These are phyloP conservation scores for Tilletia walkeri DNA, from an alignment of 1,284 basidiomycete genomes.

Conservation along the genomic window DNA sequence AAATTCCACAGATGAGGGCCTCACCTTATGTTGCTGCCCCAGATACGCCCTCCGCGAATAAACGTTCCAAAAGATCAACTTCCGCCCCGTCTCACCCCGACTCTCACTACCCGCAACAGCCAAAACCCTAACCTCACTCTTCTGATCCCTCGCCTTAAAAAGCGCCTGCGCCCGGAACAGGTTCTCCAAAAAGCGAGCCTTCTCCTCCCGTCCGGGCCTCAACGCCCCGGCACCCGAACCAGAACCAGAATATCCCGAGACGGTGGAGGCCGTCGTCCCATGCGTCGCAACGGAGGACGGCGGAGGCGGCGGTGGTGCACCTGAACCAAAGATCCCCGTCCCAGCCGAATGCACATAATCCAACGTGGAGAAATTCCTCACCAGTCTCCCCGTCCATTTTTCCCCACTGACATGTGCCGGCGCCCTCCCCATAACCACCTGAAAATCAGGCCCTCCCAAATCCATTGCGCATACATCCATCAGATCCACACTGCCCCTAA, in stretches of 20 bases:
- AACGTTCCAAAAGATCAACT: constrained; percentile 45
- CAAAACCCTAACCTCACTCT: constrained; percentile 34
- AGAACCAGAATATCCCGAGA: constrained; percentile 31
- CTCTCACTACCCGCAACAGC: neutral
- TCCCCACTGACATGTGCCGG: constrained; percentile 42
- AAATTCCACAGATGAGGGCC: neutral
- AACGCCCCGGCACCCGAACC: neutral
- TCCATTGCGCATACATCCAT: constrained; percentile 73
- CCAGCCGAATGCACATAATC: constrained; percentile 4
- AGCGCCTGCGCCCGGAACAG: constrained; percentile 52
- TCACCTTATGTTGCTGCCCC: constrained; percentile 28
- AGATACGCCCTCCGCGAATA: constrained; percentile 31
- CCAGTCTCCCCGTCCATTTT: constrained; percentile 35
- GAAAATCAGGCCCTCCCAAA: constrained; percentile 66
- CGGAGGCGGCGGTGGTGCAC: neutral
- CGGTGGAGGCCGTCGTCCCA: constrained; percentile 29
- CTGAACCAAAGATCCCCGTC: too few relatives aligned
- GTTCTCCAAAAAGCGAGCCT: constrained; percentile 51
- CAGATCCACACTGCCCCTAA: constrained; percentile 80
- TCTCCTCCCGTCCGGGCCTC: constrained; percentile 38
- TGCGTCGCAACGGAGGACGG: constrained; percentile 11
- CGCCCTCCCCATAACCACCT: constrained; percentile 61
- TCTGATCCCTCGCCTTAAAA: constrained; percentile 33
- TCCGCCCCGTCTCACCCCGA: constrained; percentile 24
- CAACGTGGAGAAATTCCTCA: constrained; percentile 40